Evolutionary conservation across 495 filamentous ascomycete species (phyloP).

Genomic region (Entonaema liquescens): DNA sequence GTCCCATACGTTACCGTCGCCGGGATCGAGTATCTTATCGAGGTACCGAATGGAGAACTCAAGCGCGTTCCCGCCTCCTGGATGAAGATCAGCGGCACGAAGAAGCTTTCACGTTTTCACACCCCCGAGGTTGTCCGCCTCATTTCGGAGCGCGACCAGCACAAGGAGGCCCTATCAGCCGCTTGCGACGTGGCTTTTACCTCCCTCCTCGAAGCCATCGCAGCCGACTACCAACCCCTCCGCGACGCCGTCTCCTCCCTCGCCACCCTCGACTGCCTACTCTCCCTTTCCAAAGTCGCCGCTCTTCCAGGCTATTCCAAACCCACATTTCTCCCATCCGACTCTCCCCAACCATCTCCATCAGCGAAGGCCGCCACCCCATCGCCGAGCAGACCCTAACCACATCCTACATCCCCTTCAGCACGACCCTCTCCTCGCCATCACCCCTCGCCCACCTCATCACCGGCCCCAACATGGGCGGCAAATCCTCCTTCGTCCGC

Average conservation of each 20-base stretch:
- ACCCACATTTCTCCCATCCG: conserved; percentile 70
- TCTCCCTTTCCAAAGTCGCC: conserved; percentile 86
- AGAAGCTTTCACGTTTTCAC: conserved; percentile 92
- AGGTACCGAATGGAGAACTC: conserved; percentile 80
- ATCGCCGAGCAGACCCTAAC: conserved; percentile 95
- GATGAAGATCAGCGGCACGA: conserved; percentile 93
- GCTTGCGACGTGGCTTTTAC: conserved; percentile 90
- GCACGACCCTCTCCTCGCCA: conserved; percentile 70
- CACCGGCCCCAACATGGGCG: conserved; percentile 98
- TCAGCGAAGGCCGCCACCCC: conserved; percentile 85
- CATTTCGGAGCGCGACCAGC: conserved; percentile 89
- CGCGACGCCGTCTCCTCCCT: conserved; percentile 88
- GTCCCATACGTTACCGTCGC: conserved; percentile 81
- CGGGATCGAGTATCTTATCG: conserved; percentile 94
- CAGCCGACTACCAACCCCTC: conserved; percentile 83
- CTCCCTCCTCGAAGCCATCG: conserved; percentile 73
- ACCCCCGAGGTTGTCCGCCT: conserved; percentile 86
- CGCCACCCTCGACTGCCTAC: conserved; percentile 86
- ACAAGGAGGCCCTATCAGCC: conserved; percentile 90
- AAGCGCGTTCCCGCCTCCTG: conserved; percentile 92
- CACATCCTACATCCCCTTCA: conserved; percentile 91
- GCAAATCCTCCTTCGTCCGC: conserved; percentile 94
- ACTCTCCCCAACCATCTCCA: conserved; percentile 71
- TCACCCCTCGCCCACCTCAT: conserved; percentile 80
- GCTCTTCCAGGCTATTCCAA: conserved; percentile 89